Evolutionary conservation across 2,329 filamentous ascomycete species (phyloP).

Genomic region (Rhexocercosporidium sp.): DNA sequence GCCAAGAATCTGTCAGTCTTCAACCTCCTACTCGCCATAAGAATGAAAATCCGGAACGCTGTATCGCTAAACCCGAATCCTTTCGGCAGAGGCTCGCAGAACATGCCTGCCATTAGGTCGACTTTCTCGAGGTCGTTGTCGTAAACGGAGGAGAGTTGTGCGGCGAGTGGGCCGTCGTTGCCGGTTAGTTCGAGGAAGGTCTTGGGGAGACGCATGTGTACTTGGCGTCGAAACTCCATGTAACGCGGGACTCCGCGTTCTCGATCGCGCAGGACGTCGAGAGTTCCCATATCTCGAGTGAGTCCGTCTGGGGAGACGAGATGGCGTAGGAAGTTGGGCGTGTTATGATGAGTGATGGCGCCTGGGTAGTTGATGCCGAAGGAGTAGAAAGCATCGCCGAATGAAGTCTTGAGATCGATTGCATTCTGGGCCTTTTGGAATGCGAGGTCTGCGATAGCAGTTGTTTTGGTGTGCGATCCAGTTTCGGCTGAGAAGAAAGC

Average conservation of each 20-base stretch:
- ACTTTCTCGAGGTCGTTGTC: constrained; percentile 25
- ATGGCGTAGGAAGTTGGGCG: constrained; percentile 23
- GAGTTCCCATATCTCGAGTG: constrained; percentile 16
- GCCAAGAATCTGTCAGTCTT: constrained; percentile 29
- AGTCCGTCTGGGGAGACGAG: constrained; percentile 19
- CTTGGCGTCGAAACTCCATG: constrained; percentile 23
- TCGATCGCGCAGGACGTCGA: constrained; percentile 26
- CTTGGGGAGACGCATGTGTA: constrained; percentile 22
- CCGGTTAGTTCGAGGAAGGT: constrained; percentile 26
- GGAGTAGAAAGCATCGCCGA: constrained; percentile 25
- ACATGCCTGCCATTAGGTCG: constrained; percentile 23
- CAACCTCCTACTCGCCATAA: constrained; percentile 27
- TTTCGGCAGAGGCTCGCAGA: constrained; percentile 24
- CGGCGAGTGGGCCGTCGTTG: constrained; percentile 17
- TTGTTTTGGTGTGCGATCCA: constrained; percentile 20
- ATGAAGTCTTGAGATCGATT: constrained; percentile 13
- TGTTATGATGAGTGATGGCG: constrained; percentile 26
- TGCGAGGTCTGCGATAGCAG: constrained; percentile 14
- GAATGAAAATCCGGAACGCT: constrained; percentile 27
- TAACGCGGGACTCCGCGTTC: constrained; percentile 27
- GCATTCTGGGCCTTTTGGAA: constrained; percentile 24
- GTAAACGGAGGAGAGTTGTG: constrained; percentile 12
- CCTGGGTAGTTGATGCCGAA: constrained; percentile 29
- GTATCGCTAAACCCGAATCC: constrained; percentile 30
- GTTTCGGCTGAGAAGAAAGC: constrained; percentile 23